These are phyloP conservation scores for Pseudocercospora eumusae DNA, from an alignment of 2,329 filamentous ascomycete genomes.

Conservation along the genomic window DNA sequence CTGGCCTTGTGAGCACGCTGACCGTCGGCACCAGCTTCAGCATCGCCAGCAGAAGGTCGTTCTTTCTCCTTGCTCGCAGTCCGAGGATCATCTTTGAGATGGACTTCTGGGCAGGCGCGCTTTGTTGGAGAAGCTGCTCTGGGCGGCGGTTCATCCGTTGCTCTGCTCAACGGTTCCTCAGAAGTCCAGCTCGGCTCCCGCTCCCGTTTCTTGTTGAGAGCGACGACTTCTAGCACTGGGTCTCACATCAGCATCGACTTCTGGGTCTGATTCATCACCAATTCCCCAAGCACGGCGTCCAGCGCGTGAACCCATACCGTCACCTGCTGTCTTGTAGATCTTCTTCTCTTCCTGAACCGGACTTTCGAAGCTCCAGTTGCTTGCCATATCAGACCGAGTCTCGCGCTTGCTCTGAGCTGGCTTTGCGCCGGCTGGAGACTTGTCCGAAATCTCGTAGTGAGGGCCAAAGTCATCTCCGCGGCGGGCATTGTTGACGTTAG, in stretches of 20 bases:
- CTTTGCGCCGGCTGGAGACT: constrained; percentile 48
- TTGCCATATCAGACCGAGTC: constrained; percentile 17
- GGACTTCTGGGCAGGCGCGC: background rate
- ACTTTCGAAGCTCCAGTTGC: constrained; percentile 25
- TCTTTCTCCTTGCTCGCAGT: background rate
- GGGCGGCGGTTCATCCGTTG: background rate
- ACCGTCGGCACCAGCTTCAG: background rate
- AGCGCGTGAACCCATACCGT: constrained; percentile 59
- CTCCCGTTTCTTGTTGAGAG: constrained; percentile 30
- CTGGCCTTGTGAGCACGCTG: background rate
- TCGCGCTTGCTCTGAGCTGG: constrained; percentile 20
- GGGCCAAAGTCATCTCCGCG: constrained; percentile 74
- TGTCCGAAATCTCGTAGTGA: constrained; percentile 76
- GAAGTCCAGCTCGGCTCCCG: constrained; percentile 29
- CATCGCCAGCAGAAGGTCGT: background rate
- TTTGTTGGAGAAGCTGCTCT: constrained; percentile 8
- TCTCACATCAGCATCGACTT: constrained; percentile 34
- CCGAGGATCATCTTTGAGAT: background rate
- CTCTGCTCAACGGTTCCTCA: constrained; percentile 12
- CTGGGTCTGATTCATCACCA: constrained; percentile 48
- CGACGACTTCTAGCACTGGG: constrained; percentile 30
- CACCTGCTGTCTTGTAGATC: constrained; percentile 43
- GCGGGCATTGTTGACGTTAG: constrained; percentile 70
- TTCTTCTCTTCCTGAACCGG: constrained; percentile 31
- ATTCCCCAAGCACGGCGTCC: constrained; percentile 57